Evolutionary conservation across 2,329 filamentous ascomycete species (phyloP).

Genomic region (Colletotrichum graminicola): DNA sequence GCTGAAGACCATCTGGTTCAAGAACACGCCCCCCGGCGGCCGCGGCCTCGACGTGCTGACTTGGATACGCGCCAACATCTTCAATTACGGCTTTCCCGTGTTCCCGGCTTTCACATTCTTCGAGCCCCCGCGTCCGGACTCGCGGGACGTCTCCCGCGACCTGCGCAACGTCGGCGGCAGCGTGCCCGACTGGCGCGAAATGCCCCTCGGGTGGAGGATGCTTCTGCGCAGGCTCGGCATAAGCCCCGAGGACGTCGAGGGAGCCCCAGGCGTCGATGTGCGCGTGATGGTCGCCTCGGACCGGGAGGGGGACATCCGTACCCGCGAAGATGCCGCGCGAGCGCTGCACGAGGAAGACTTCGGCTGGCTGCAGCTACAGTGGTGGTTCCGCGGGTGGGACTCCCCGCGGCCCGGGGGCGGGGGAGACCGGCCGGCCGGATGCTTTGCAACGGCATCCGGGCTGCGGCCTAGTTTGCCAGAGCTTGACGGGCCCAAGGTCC

Average conservation of each 20-base stretch:
- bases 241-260: constrained; percentile 12
- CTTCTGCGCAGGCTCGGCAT: constrained; percentile 11
- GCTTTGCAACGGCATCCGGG: constrained; percentile 17
- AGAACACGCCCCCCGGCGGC: background rate
- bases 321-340: constrained; percentile 14
- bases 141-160: constrained; percentile 14
- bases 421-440: constrained; percentile 21
- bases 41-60: constrained; percentile 26
- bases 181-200: background rate
- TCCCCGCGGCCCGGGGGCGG: background rate
- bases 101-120: constrained; percentile 31
- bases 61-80: constrained; percentile 5
- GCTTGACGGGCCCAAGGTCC: constrained; percentile 21
- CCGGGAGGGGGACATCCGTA: background rate
- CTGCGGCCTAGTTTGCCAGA: background rate
- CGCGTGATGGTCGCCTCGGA: constrained; percentile 25
- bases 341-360: constrained; percentile 35
- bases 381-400: constrained; percentile 37
- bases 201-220: constrained; percentile 5
- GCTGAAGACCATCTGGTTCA: constrained; percentile 35
- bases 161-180: constrained; percentile 3
- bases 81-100: constrained; percentile 34
- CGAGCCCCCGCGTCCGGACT: constrained; percentile 13
- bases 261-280: constrained; percentile 5
- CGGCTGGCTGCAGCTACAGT: constrained; percentile 28